Base-by-base conservation (phyloP, 768 basidiomycete genomes). In the Cyclocybe aegerita region DNA sequence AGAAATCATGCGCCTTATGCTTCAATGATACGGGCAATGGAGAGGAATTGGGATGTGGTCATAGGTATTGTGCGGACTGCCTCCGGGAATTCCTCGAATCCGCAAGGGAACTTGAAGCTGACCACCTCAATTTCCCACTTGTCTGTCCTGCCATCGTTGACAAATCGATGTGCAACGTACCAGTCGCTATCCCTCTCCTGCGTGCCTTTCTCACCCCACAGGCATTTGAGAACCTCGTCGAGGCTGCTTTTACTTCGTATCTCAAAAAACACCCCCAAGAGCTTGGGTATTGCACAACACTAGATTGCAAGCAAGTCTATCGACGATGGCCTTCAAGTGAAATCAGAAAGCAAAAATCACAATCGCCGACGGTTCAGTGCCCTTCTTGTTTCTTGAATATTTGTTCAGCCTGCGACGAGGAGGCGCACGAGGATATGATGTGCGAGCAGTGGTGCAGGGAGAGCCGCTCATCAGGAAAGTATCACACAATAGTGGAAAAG, bases 261-360 rank as follows among this genome's bases (percentile, higher is more conserved):
- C 66, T 87, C 37, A 79, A 82, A 38, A 63, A 75, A 31, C 79
- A 80, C 43, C 74, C 82, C 0, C 68, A 73, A 35, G 79, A 82
- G 39, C 82, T 82, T 60, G 76, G 77, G 47, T 82, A 83, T 53
- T 90, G 89, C 66, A 82, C 80, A 1, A 88, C 86, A 0, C 82
- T 88, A 0, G 86, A 88, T 60, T 90, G 88, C 61, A 72, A 69
- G 4, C 83, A 86, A 55, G 76, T 88, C 3, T 90, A 90, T 66
- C 68, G 75, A 42, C 62, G 62, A 38, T 61, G 64, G 29, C 48
- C 55, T 6, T 31, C 43, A 17, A 47, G 59, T 33, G 51, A 61
- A 39, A 50, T 62, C 39, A 23, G 4, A 4, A 23, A 23, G 4
- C 2, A 23, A 4, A 23, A 4, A 23, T 23, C 23, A 2, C 23